Evolutionary conservation across 805 yeast species (phyloP).

Genomic region (Zygotorulaspora florentina): DNA sequence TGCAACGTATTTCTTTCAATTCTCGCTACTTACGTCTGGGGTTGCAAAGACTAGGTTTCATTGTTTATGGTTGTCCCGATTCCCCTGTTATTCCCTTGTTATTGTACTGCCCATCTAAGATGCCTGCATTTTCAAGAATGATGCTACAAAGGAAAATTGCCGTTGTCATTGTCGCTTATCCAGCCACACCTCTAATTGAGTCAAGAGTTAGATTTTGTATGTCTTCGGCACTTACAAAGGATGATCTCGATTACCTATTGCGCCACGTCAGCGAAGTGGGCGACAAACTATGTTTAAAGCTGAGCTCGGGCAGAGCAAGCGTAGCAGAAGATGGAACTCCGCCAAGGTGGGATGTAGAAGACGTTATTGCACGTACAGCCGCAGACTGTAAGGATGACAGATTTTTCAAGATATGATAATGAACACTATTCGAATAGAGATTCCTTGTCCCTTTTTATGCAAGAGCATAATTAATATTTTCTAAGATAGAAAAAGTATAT

Average conservation of each 20-base stretch:
- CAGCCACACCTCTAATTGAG: slow-evolving; percentile 89
- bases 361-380: slow-evolving; percentile 68
- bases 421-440: neutral
- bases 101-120: slow-evolving; percentile 84
- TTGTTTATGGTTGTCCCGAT: slow-evolving; percentile 92
- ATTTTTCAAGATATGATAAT: slow-evolving; percentile 30
- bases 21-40: slow-evolving; percentile 91
- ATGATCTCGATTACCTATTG: slow-evolving; percentile 80
- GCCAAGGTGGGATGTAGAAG: slow-evolving; percentile 77
- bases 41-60: slow-evolving; percentile 85
- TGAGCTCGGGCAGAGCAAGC: slow-evolving; percentile 73
- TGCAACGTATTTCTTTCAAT: slow-evolving; percentile 91
- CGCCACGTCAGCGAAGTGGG: slow-evolving; percentile 73
- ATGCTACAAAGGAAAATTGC: slow-evolving; percentile 79
- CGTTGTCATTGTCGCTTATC: slow-evolving; percentile 94
- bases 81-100: slow-evolving; percentile 92
- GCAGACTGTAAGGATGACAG: slow-evolving; percentile 49
- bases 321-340: slow-evolving; percentile 54
- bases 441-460: neutral
- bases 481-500: neutral
- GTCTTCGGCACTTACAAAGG: slow-evolving; percentile 86
- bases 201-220: slow-evolving; percentile 92
- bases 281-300: slow-evolving; percentile 67
- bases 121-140: slow-evolving; percentile 87
- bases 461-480: neutral